A percentile compares a stretch with the other conserved stretches of the same genome.
These are phyloP conservation scores for Tetrapisispora iriomotensis DNA, from an alignment of 805 yeast genomes.

Conservation along the genomic window DNA sequence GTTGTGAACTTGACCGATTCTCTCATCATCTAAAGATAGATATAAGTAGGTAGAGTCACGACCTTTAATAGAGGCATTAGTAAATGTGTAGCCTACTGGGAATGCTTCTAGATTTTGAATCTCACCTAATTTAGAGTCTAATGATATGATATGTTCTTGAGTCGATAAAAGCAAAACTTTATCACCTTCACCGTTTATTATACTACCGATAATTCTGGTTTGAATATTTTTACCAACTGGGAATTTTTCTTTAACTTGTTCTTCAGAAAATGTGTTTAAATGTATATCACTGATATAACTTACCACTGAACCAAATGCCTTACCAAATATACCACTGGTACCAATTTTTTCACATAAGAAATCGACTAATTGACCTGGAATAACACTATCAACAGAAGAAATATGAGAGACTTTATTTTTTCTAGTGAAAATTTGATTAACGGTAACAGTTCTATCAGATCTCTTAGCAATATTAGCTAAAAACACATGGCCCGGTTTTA, in stretches of 20 bases:
- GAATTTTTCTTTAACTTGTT: conserved; percentile 48
- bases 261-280: conserved; percentile 36
- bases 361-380: conserved; percentile 79
- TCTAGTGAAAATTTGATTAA: conserved; percentile 40
- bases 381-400: conserved; percentile 66
- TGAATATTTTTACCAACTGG: conserved; percentile 58
- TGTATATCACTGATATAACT: conserved; percentile 67
- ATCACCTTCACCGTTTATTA: conserved; percentile 43
- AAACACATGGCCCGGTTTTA: conserved; percentile 58
- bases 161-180: conserved; percentile 52
- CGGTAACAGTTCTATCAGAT: conserved; percentile 37
- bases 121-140: conserved; percentile 7
- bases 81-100: conserved; percentile 64
- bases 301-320: conserved; percentile 63
- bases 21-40: conserved; percentile 45
- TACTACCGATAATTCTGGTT: conserved; percentile 60
- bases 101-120: conserved; percentile 48
- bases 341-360: conserved; percentile 54
- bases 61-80: conserved; percentile 46
- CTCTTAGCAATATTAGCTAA: conserved; percentile 48
- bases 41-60: conserved; percentile 47
- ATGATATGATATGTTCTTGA: conserved; percentile 42
- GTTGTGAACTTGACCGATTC: conserved; percentile 66
- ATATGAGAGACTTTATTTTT: conserved; percentile 43
- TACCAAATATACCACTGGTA: conserved; percentile 57